Evolutionary conservation across 139 green algal genomes (phyloP).

Genomic region (Chloropicon primus): DNA sequence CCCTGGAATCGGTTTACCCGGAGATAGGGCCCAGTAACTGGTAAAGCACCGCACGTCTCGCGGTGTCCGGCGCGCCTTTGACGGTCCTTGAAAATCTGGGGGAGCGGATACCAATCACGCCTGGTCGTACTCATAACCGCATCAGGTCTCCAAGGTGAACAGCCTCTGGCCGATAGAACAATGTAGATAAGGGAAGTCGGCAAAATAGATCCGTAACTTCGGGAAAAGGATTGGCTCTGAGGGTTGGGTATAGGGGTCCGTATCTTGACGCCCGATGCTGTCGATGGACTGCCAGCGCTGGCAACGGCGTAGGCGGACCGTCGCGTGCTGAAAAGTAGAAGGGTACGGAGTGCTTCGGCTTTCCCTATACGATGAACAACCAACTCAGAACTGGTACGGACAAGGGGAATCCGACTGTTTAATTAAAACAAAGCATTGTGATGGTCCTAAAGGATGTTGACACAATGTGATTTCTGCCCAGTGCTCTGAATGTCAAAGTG

Average conservation of each 20-base stretch:
- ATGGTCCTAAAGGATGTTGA: slow-evolving; percentile 82
- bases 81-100: slow-evolving; percentile 80
- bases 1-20: slow-evolving; percentile 76
- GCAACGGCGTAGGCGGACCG: slow-evolving; percentile 38
- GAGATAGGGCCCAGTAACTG: slow-evolving; percentile 72
- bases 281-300: slow-evolving; percentile 50
- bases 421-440: slow-evolving; percentile 95
- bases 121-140: slow-evolving; percentile 86
- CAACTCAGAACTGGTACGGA: slow-evolving; percentile 89
- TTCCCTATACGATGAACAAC: slow-evolving; percentile 68
- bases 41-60: slow-evolving; percentile 72
- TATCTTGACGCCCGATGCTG: slow-evolving; percentile 38
- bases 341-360: slow-evolving; percentile 44
- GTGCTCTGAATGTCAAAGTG: slow-evolving; percentile 95
- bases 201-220: slow-evolving; percentile 93
- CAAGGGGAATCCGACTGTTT: slow-evolving; percentile 93
- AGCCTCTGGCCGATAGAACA: slow-evolving; percentile 90
- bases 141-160: slow-evolving; percentile 94
- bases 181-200: slow-evolving; percentile 94
- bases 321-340: slow-evolving; percentile 41
- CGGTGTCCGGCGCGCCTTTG: slow-evolving; percentile 66
- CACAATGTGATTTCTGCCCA: slow-evolving; percentile 95
- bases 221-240: slow-evolving; percentile 92
- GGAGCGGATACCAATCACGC: slow-evolving; percentile 57
- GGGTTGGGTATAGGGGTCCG: slow-evolving; percentile 65